Evolutionary conservation across 768 basidiomycete genomes (phyloP).

Genomic region (Trametes meyenii): DNA sequence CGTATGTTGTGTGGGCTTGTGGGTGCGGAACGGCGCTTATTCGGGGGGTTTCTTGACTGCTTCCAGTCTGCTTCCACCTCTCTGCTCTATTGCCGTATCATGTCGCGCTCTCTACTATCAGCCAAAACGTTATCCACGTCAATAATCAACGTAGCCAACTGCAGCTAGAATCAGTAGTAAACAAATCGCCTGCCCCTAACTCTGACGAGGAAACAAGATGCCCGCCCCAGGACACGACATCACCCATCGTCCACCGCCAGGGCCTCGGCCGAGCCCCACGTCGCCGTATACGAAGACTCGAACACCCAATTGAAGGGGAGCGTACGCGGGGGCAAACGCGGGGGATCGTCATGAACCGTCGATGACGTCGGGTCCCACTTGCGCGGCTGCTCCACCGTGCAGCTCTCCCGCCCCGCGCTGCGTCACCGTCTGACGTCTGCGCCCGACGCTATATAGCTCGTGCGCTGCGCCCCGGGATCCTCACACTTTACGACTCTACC

Average conservation of each 20-base stretch:
- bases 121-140: no score
- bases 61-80: background rate
- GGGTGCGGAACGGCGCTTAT: background rate
- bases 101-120: no score
- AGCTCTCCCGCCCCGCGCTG: background rate
- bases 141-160: no score
- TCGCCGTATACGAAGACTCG: no score
- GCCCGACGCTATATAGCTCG: background rate
- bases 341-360: background rate
- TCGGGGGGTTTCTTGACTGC: background rate
- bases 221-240: no score
- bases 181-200: no score
- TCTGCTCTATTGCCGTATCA: no score
- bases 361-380: slow-evolving; percentile 4
- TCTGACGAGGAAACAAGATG: no score
- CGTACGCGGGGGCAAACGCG: background rate
- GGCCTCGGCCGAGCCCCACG: no score
- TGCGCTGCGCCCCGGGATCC: background rate
- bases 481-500: background rate
- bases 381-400: background rate
- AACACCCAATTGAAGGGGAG: no score
- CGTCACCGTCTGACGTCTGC: background rate
- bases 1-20: background rate
- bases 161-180: no score
- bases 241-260: no score